phyloP scores from a whole-genome alignment of 73 alveolate genomes.

The Tetrahymena borealis region DNA sequence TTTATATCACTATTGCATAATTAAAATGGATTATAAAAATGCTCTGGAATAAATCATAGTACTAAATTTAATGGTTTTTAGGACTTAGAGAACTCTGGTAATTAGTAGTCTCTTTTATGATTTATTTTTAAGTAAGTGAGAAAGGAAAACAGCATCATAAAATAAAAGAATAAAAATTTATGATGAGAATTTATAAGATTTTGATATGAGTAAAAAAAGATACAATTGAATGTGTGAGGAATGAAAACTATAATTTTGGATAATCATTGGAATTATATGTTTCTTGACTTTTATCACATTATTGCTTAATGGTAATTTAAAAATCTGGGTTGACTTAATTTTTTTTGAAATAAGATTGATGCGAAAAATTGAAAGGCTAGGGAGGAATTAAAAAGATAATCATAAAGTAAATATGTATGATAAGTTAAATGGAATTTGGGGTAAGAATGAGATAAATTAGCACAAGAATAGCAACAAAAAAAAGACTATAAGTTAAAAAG shows the following conservation, averaged over 20 bases:
- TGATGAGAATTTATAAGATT: not conserved
- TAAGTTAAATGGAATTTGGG: not conserved
- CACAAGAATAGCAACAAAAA: not conserved
- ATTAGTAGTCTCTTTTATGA: not conserved
- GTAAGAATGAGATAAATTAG: not conserved
- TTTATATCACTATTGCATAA: too few species aligned
- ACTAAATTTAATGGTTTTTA: too few species aligned
- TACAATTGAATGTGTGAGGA: not conserved
- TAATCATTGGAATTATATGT: too few species aligned
- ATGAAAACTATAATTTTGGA: not conserved
- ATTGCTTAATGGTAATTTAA: too few species aligned
- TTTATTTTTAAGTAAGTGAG: not conserved
- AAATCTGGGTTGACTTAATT: too few species aligned
- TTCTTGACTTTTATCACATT: not conserved
- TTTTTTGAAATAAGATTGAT: too few species aligned
- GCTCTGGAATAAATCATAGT: too few species aligned
- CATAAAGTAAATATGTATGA: not conserved
- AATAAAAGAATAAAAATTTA: not conserved
- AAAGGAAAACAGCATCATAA: not conserved
- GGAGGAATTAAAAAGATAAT: not conserved
- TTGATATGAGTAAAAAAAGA: not conserved
- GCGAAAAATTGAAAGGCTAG: not conserved
- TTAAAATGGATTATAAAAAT: too few species aligned
- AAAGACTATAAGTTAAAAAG: not conserved
- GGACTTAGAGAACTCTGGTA: too few species aligned